Percentiles rank a stretch among this genome's conserved stretches.
Evolutionary conservation across 306 rosid genomes (phyloP).

Genomic region (Sicyos edulis): DNA sequence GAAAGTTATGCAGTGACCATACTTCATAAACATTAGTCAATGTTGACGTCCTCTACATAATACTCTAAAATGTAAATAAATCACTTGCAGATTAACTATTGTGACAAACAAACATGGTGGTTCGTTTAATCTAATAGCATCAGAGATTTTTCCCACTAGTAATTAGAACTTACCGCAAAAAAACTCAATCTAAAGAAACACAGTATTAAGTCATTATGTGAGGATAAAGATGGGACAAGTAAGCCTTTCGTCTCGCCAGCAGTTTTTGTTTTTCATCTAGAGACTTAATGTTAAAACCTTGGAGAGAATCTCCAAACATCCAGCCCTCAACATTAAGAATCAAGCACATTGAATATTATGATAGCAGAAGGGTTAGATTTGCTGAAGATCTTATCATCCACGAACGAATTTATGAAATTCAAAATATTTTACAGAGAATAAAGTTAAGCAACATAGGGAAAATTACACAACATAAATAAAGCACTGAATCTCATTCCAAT

Average conservation of each 20-base stretch:
- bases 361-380: neutral
- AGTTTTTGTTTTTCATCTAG: neutral
- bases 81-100: neutral
- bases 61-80: neutral
- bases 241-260: neutral
- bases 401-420: neutral
- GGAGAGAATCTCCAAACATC: neutral
- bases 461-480: constrained; percentile 2
- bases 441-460: neutral
- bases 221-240: neutral
- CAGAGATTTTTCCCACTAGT: neutral
- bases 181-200: neutral
- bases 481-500: neutral
- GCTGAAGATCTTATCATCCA: neutral
- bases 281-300: neutral
- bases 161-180: neutral
- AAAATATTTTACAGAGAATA: neutral
- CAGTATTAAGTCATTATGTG: neutral
- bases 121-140: neutral
- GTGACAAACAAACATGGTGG: constrained; percentile 1
- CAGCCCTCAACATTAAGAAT: neutral
- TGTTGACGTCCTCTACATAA: neutral
- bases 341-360: neutral
- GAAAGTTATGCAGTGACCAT: neutral
- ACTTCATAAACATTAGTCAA: neutral